phyloP scores from a whole-genome alignment of 2,329 filamentous ascomycete genomes.

The Ophiocordyceps polyrhachis-furcata region DNA sequence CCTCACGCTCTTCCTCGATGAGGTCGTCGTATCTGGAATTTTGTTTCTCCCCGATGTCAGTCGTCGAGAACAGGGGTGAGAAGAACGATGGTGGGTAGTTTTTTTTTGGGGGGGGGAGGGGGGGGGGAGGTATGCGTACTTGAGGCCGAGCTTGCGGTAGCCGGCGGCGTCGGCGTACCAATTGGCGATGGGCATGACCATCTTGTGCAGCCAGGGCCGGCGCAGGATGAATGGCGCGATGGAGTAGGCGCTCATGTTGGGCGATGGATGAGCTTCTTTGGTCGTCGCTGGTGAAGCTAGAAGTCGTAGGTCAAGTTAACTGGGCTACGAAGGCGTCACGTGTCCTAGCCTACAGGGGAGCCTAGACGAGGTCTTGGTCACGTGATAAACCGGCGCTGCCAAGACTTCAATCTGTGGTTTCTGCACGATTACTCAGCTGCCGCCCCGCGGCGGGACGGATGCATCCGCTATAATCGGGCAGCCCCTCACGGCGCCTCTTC shows the following conservation, averaged over 20 bases:
- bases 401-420: too few species aligned
- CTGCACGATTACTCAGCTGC: not conserved
- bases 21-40: slow-evolving; percentile 69
- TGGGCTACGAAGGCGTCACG: slow-evolving; percentile 1
- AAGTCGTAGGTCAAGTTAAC: not conserved
- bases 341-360: not conserved
- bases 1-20: slow-evolving; percentile 79
- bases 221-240: slow-evolving; percentile 57
- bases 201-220: slow-evolving; percentile 64
- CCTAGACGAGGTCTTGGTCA: not conserved
- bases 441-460: not conserved
- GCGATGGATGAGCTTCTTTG: slow-evolving; percentile 5
- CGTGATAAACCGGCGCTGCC: too few species aligned
- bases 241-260: slow-evolving; percentile 47
- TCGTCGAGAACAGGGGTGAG: not conserved
- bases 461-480: not conserved
- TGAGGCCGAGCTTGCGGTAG: slow-evolving; percentile 83
- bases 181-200: slow-evolving; percentile 63
- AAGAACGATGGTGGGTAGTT: not conserved
- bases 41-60: not conserved
- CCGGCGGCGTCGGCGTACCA: slow-evolving; percentile 84
- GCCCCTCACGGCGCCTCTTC: not conserved
- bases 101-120: not conserved
- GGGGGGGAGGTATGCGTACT: slow-evolving; percentile 29
- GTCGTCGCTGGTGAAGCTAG: slow-evolving; percentile 13